Base-by-base conservation (phyloP, 352 stramenopile genomes). In the Pythium myriotylum region DNA sequence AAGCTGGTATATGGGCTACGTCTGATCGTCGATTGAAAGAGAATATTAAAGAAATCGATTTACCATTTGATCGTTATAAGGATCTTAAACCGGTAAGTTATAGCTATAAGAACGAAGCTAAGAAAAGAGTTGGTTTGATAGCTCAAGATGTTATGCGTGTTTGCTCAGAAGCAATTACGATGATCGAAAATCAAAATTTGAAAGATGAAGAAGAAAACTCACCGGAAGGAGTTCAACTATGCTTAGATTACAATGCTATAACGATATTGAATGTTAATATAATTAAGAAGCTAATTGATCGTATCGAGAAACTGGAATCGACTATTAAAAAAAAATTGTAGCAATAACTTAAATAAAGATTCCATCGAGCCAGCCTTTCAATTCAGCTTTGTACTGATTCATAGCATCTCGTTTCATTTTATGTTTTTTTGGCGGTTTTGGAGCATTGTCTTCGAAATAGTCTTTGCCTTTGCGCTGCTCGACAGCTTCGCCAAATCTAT, bases 301-400 rank as follows among this genome's bases (percentile, higher is more conserved):
- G 42, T 26, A 50, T 50, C 9, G 42, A 50, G 27, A 35, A 35
- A 35, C 29, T 35, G 5, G 29, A 35, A 35, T 35, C 29, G 10
- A 35, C 5, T 35, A 10, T 10, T 35, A 5, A 35, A 35, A 35
- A 35, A 35, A 35, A 35, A 35, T 5, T n/a, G n/a, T n/a, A n/a
- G n/a, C n/a, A 35, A 10, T 10, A 35, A 10, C 29, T 65, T 59
- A 65, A 65, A 65, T 65, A 59, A 65, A 58, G 22, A 65, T 65
- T 32, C 58, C 58, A 65, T 65, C 48, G 22, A 65, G 58, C 58
- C 48, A 59, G 26, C 58, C 58, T 65, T 65, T 65, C 24, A 65
- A 20, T 59, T 65, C 58, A 24, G 8, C 41, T 59, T 65, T 65
- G 48, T 65, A 65, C 45, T 65, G 24, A 13, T 58, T 52, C 40